Evolutionary conservation across 495 filamentous ascomycete species (phyloP).

Genomic region (Penicillium coffeae): DNA sequence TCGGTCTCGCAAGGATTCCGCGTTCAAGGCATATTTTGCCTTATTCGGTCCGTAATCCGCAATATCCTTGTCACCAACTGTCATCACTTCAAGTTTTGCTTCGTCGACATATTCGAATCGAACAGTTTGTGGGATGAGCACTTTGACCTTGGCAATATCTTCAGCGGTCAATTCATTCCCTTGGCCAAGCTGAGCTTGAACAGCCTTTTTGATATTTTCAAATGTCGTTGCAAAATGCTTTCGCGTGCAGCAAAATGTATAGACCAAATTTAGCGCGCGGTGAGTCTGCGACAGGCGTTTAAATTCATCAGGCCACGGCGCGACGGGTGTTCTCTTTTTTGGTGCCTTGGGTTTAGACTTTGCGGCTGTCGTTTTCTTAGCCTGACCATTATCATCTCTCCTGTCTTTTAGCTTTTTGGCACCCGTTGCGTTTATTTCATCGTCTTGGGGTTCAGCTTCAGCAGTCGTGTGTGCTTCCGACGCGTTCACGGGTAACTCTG

Average conservation of each 20-base stretch:
- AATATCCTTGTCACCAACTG: slow-evolving; percentile 54
- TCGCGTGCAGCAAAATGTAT: slow-evolving; percentile 89
- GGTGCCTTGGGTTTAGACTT: slow-evolving; percentile 6
- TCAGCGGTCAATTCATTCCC: slow-evolving; percentile 58
- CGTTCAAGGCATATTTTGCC: slow-evolving; percentile 22
- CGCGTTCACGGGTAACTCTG: background rate
- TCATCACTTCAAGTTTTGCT: slow-evolving; percentile 71
- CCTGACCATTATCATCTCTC: slow-evolving; percentile 1
- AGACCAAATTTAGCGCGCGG: slow-evolving; percentile 83
- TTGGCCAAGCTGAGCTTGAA: slow-evolving; percentile 72
- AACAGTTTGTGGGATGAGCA: slow-evolving; percentile 69
- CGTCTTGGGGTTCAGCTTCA: background rate
- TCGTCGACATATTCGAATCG: slow-evolving; percentile 87
- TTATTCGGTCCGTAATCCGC: slow-evolving; percentile 18
- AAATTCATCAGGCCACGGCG: slow-evolving; percentile 74
- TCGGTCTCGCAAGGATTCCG: slow-evolving; percentile 15
- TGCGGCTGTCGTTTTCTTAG: slow-evolving; percentile 7
- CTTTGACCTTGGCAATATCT: slow-evolving; percentile 79
- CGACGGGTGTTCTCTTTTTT: slow-evolving; percentile 27
- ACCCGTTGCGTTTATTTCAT: background rate
- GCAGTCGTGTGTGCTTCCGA: background rate
- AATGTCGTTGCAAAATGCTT: slow-evolving; percentile 91
- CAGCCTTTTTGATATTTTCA: slow-evolving; percentile 76
- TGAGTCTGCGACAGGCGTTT: slow-evolving; percentile 70
- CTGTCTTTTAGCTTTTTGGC: background rate